Evolutionary conservation across 2,329 filamentous ascomycete genomes (phyloP), one percentile per base, ranked within the genome.

Genomic region (Pestalotiopsis sp.): DNA sequence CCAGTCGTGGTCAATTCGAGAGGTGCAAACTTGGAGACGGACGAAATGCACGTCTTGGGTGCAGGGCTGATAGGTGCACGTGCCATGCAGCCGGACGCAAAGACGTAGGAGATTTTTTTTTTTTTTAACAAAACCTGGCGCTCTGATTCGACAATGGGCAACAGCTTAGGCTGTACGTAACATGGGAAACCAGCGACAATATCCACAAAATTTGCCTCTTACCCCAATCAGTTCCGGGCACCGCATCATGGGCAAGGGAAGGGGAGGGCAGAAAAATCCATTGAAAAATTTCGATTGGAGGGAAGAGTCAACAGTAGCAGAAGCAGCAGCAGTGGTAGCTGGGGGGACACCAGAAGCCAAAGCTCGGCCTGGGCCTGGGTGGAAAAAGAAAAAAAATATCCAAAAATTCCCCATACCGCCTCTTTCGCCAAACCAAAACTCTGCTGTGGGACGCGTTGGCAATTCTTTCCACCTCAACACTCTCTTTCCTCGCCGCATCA

Each of bases 381-480:
- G 20, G 9, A 62, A 61, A 62, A 38, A 12, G 13, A 52, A 52
- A 52, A 38, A 39, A 45, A 52, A 20, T 11, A 64, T 17, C 25
- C 13, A 61, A 62, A 62, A 38, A 62, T 36, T 31, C 41, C 64
- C 52, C 64, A 66, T 66, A 66, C 64, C 64, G 64, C 64, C 23
- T 65, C 55, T 66, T 31, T 66, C 31, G 59, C 59, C 45, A 62
- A 39, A 62, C 52, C 49, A 45, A 66, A 66, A 52, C 23, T 57
- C 58, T 52, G 61, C 49, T 62, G 31, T 66, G 52, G 59, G 41
- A 59, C 45, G 64, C 64, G 49, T 59, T 66, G 64, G 64, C 55
- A 49, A 31, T 55, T 58, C 63, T 65, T 49, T 45, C 38, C 41
- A 38, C 31, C 31, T 62, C 59, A 52, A 62, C 64, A 62, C 17